These are phyloP conservation scores for Colletotrichum aenigma DNA, from an alignment of 2,329 filamentous ascomycete species.

Conservation along the genomic window DNA sequence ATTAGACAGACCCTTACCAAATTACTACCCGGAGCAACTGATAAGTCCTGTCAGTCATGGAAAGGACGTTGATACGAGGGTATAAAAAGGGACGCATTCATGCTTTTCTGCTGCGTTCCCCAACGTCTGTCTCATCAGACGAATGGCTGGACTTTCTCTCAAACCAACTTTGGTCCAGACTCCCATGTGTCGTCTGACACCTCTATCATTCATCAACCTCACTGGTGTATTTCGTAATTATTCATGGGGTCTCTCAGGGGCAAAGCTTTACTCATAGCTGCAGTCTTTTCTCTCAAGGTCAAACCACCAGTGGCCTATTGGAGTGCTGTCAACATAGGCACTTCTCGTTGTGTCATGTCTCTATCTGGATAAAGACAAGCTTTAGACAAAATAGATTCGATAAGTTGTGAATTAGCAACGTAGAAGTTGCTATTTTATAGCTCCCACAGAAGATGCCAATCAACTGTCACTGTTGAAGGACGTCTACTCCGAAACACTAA, in stretches of 20 bases:
- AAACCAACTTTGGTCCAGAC: not conserved
- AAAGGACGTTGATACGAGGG: not conserved
- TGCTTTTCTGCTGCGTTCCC: not conserved
- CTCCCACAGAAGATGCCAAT: not conserved
- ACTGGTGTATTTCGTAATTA: not conserved
- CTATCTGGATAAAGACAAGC: not conserved
- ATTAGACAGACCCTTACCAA: not conserved
- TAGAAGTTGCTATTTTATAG: not conserved
- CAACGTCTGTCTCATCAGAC: too few relatives aligned
- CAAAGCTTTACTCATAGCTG: not conserved
- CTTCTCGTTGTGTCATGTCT: not conserved
- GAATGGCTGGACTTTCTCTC: too few relatives aligned
- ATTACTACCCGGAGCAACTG: not conserved
- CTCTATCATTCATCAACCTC: not conserved
- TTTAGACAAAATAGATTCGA: not conserved
- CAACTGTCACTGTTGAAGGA: accelerated
- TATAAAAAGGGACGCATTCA: not conserved
- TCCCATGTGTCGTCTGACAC: not conserved
- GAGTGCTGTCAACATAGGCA: not conserved
- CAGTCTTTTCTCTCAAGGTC: not conserved
- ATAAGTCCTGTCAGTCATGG: accelerated
- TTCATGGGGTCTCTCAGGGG: not conserved
- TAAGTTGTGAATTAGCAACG: not conserved
- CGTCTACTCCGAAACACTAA: not conserved
- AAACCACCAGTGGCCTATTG: not conserved